Percentiles rank a stretch among this genome's conserved stretches.
These are phyloP conservation scores for Asterochloris sp. DNA, from an alignment of 139 green algal species.

Conservation along the genomic window DNA sequence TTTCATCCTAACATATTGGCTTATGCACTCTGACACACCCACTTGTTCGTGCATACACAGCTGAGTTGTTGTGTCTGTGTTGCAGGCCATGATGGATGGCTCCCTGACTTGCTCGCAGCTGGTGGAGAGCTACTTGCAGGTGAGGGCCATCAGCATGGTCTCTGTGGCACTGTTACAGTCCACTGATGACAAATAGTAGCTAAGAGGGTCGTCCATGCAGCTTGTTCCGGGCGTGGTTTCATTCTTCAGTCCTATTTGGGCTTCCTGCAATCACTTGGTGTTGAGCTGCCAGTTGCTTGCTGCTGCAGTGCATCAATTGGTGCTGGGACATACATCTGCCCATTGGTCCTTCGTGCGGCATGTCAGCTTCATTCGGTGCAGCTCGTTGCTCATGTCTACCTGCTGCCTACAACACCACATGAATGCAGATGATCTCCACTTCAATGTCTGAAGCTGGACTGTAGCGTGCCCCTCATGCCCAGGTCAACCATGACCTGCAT, in stretches of 20 bases:
- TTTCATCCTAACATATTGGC: too few relatives aligned
- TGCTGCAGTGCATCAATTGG: too few relatives aligned
- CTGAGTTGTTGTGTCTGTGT: background rate
- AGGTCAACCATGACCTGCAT: background rate
- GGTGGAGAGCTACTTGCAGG: constrained; percentile 17
- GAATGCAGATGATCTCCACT: background rate
- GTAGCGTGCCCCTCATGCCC: too few relatives aligned
- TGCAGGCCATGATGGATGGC: constrained; percentile 20
- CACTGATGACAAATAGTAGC: too few relatives aligned
- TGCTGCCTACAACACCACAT: too few relatives aligned
- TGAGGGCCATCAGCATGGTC: background rate
- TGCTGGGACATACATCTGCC: too few relatives aligned
- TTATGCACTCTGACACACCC: too few relatives aligned
- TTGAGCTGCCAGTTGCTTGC: background rate
- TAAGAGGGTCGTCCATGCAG: background rate
- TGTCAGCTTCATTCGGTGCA: background rate
- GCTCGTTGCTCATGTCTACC: background rate
- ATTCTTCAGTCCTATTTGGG: background rate
- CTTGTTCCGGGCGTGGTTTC: too few relatives aligned
- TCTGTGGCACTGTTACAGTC: too few relatives aligned
- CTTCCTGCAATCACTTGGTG: background rate
- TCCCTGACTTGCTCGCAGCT: constrained; percentile 21
- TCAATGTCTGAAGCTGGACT: too few relatives aligned
- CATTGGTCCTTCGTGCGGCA: too few relatives aligned
- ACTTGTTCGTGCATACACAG: background rate